These are phyloP conservation scores for Carpediemonas membranifera DNA, from an alignment of 78 protist genomes.

Conservation along the genomic window DNA sequence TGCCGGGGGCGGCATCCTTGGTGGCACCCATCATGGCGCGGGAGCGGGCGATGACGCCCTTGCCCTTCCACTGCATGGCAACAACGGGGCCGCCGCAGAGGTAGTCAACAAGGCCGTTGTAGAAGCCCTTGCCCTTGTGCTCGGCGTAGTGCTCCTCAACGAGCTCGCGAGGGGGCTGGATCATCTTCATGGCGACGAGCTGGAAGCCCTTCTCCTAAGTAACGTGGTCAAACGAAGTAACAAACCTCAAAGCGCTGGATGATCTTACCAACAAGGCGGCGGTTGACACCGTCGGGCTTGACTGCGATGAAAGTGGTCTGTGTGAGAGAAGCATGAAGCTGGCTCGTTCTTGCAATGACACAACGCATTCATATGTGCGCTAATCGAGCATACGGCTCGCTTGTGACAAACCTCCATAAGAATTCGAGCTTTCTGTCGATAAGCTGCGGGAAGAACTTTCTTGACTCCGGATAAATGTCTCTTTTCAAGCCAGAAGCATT, in stretches of 20 bases:
- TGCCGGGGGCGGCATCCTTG: conserved; percentile 58
- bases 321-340: too few relatives aligned
- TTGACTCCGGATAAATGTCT: too few relatives aligned
- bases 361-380: too few relatives aligned
- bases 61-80: conserved; percentile 59
- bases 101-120: conserved; percentile 47
- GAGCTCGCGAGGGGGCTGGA: conserved; percentile 14
- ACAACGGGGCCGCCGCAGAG: conserved; percentile 68
- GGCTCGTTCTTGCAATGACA: too few relatives aligned
- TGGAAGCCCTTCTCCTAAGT: conserved; percentile 1
- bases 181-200: background rate
- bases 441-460: too few relatives aligned
- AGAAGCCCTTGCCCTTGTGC: conserved; percentile 44
- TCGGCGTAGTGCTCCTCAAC: conserved; percentile 54
- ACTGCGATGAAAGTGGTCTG: conserved; percentile 38
- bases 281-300: conserved; percentile 71
- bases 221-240: too few relatives aligned
- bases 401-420: too few relatives aligned
- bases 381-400: too few relatives aligned
- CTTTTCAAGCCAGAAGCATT: too few relatives aligned
- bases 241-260: conserved; percentile 68
- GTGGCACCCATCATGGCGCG: conserved; percentile 63
- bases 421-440: too few relatives aligned
- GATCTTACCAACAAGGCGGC: conserved; percentile 65
- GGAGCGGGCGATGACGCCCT: conserved; percentile 11